Conservation (phyloP, 192 early-diverging fungal genomes). For the Helicostylum pulchrum region DNA sequence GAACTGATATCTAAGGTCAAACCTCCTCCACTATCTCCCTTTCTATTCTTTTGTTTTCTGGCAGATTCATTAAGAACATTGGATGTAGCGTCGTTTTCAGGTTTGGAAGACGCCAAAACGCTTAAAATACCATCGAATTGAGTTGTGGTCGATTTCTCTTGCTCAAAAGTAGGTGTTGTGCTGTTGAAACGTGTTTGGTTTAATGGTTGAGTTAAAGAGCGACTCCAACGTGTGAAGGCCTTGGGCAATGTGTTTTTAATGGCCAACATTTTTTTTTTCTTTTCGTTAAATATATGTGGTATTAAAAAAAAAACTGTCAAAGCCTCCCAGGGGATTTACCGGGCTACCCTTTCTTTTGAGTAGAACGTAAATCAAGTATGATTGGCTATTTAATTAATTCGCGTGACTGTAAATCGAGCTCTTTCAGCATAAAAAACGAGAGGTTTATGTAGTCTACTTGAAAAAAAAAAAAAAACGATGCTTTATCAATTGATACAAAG, state of each 20-base stretch:
- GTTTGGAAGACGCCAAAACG: conserved; percentile 7
- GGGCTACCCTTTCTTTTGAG: too few species aligned
- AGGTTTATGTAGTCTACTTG: too few species aligned
- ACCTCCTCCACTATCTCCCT: not conserved
- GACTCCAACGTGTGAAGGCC: not conserved
- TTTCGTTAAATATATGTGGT: too few species aligned
- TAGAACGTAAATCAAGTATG: too few species aligned
- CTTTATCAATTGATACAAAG: too few species aligned
- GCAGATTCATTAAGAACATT: conserved; percentile 11
- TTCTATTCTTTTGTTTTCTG: not conserved
- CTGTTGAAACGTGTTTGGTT: not conserved
- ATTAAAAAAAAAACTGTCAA: too few species aligned
- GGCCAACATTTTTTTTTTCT: not conserved
- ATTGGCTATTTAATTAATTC: too few species aligned
- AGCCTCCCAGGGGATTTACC: too few species aligned
- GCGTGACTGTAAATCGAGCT: too few species aligned
- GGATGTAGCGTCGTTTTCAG: conserved; percentile 1
- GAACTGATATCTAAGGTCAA: not conserved
- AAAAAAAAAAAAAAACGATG: too few species aligned
- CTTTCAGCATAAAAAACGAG: too few species aligned
- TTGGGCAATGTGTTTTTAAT: conserved; percentile 4
- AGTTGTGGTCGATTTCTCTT: conserved; percentile 1
- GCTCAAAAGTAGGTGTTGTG: not conserved
- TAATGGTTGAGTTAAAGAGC: not conserved
- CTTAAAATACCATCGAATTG: conserved; percentile 22